Percentiles rank a stretch among this genome's conserved stretches.
phyloP scores from a whole-genome alignment of 2,329 filamentous ascomycete genomes.

The Diplodia sapinea region DNA sequence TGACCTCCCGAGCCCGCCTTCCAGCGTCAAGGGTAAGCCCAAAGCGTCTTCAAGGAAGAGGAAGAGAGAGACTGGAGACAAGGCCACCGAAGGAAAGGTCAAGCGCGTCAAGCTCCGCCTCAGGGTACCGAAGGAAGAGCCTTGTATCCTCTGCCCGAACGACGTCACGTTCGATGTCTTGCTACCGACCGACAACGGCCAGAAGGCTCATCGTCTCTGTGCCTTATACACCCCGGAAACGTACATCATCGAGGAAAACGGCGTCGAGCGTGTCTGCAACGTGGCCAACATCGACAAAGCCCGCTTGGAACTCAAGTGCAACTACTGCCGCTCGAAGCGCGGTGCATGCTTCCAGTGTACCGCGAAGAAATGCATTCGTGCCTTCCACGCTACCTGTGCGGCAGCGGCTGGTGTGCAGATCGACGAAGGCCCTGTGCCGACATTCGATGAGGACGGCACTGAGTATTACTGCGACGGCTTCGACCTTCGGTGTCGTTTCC shows the following conservation, averaged over 20 bases:
- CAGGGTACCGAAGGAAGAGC: constrained; percentile 75
- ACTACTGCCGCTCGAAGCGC: constrained; percentile 90
- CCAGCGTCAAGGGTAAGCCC: constrained; percentile 73
- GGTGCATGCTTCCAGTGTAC: constrained; percentile 98
- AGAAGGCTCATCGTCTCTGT: constrained; percentile 85
- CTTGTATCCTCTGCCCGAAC: constrained; percentile 92
- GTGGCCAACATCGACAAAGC: constrained; percentile 83
- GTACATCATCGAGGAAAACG: constrained; percentile 77
- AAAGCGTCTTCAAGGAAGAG: constrained; percentile 67
- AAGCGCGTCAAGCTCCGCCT: constrained; percentile 74
- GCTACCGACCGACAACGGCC: constrained; percentile 85
- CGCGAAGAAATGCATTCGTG: constrained; percentile 87
- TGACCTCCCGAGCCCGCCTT: constrained; percentile 78
- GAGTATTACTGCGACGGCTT: constrained; percentile 93
- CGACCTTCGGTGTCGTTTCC: constrained; percentile 93
- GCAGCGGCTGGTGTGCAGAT: constrained; percentile 90
- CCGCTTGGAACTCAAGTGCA: constrained; percentile 88
- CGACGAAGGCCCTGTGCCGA: constrained; percentile 82
- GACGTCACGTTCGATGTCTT: constrained; percentile 81
- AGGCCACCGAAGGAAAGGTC: constrained; percentile 68
- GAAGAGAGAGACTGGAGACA: constrained; percentile 62
- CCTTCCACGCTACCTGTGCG: constrained; percentile 95
- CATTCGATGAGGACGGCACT: constrained; percentile 86
- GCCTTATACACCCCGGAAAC: constrained; percentile 92
- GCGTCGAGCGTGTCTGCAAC: constrained; percentile 77